Evolutionary conservation across 257 asterid genomes (phyloP).

Genomic region (Petunia axillaris): DNA sequence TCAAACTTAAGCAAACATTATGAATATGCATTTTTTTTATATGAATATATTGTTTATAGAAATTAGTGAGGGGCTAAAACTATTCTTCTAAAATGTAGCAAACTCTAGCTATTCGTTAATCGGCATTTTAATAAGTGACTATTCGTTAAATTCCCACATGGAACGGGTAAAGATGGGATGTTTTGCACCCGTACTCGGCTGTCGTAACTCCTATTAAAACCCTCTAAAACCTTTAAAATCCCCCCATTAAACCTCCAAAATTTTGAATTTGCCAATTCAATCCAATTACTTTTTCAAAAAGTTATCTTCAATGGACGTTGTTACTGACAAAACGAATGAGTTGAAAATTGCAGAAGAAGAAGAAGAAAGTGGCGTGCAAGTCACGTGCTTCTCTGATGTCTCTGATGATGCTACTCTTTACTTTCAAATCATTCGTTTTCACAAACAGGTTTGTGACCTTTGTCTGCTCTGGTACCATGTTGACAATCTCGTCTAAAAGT

Average conservation of each 20-base stretch:
- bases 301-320: background rate
- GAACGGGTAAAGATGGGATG: background rate
- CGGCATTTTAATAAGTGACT: too few species aligned
- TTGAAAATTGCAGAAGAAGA: conserved; percentile 32
- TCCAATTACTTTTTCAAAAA: background rate
- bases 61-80: too few species aligned
- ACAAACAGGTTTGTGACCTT: conserved; percentile 59
- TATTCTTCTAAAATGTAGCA: too few species aligned
- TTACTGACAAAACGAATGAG: conserved; percentile 27
- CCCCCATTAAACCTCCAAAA: background rate
- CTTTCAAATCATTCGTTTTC: conserved; percentile 84
- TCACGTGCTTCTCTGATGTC: conserved; percentile 72
- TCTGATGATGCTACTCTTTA: conserved; percentile 65
- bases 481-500: too few species aligned
- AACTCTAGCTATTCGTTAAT: too few species aligned
- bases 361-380: conserved; percentile 44
- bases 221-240: background rate
- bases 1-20: too few species aligned
- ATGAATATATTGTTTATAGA: too few species aligned
- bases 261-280: background rate
- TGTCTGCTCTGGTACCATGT: too few species aligned
- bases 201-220: background rate
- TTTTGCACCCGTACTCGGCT: background rate
- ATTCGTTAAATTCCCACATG: background rate
- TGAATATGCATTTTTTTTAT: too few species aligned